phyloP scores from a whole-genome alignment of 176 grass and related monocot genomes.

The Themeda triandra region DNA sequence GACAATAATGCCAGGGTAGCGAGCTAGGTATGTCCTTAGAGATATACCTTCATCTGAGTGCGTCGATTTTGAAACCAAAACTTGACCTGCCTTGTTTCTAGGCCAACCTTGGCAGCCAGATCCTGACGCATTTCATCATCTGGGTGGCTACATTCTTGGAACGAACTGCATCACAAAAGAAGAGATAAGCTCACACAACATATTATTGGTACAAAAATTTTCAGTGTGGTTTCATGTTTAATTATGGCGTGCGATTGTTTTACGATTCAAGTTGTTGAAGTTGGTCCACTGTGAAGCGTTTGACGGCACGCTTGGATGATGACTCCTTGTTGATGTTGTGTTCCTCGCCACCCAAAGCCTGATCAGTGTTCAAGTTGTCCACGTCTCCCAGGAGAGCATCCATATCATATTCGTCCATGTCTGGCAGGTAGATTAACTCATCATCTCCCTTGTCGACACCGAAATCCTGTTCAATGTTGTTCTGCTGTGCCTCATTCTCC shows the following conservation, averaged over 20 bases:
- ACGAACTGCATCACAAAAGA: background rate
- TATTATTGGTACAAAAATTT: background rate
- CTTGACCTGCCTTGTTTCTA: background rate
- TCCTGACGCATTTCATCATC: background rate
- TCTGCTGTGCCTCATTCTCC: background rate
- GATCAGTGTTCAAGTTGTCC: background rate
- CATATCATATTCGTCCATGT: background rate
- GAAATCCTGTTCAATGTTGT: background rate
- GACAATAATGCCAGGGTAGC: background rate
- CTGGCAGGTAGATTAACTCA: background rate
- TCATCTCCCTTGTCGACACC: background rate
- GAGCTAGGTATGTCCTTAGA: background rate
- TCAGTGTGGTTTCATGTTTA: background rate
- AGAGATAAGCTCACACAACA: background rate
- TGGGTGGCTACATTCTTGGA: background rate
- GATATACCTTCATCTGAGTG: background rate
- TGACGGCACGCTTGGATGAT: background rate
- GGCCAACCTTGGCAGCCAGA: background rate
- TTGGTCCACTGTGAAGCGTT: background rate
- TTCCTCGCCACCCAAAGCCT: background rate
- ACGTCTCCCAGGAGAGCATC: background rate
- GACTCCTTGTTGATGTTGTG: background rate
- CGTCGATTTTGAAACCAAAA: slow-evolving; percentile 46
- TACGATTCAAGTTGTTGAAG: slow-evolving; percentile 4
- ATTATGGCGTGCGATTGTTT: background rate